A percentile compares a stretch with the other conserved stretches of the same genome.
Conservation (phyloP, 2,329 filamentous ascomycete genomes). For the Periconia sp. region DNA sequence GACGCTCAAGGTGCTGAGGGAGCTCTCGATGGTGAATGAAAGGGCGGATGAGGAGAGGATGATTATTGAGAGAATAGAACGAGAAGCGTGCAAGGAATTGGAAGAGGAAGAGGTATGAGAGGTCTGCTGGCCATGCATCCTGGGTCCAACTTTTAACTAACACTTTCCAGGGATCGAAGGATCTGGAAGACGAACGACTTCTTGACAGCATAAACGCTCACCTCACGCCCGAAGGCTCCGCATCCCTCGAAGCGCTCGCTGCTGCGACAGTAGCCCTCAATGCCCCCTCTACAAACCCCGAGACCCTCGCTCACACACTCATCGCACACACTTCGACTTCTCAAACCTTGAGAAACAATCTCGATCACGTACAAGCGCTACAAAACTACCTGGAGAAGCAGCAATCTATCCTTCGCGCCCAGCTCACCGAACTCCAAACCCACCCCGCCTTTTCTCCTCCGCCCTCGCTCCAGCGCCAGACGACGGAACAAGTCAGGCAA, state of each 20-base stretch:
- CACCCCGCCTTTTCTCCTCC: constrained; percentile 53
- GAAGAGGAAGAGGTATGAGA: constrained; percentile 31
- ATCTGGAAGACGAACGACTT: constrained; percentile 31
- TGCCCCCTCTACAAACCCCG: constrained; percentile 31
- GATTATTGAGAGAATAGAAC: constrained; percentile 64
- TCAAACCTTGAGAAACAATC: constrained; percentile 39
- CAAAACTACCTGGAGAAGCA: constrained; percentile 42
- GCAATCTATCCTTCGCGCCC: constrained; percentile 34
- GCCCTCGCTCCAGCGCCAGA: constrained; percentile 67
- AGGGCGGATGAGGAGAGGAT: constrained; percentile 73
- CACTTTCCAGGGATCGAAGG: constrained; percentile 20
- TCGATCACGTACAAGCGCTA: constrained; percentile 39
- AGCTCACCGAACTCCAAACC: constrained; percentile 36
- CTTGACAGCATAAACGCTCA: constrained; percentile 27
- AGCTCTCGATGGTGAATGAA: constrained; percentile 78
- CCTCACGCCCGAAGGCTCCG: constrained; percentile 36
- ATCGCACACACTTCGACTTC: constrained; percentile 38
- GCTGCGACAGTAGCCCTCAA: constrained; percentile 46
- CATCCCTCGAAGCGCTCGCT: constrained; percentile 44
- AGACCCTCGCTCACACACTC: constrained; percentile 41
- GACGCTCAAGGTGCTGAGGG: constrained; percentile 76
- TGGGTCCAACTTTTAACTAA: constrained; percentile 1
- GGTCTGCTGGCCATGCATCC: constrained; percentile 12
- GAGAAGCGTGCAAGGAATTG: constrained; percentile 63
- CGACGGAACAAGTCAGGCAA: constrained; percentile 74